phyloP scores from a whole-genome alignment of 352 stramenopile species.

The Phytophthora chlamydospora region DNA sequence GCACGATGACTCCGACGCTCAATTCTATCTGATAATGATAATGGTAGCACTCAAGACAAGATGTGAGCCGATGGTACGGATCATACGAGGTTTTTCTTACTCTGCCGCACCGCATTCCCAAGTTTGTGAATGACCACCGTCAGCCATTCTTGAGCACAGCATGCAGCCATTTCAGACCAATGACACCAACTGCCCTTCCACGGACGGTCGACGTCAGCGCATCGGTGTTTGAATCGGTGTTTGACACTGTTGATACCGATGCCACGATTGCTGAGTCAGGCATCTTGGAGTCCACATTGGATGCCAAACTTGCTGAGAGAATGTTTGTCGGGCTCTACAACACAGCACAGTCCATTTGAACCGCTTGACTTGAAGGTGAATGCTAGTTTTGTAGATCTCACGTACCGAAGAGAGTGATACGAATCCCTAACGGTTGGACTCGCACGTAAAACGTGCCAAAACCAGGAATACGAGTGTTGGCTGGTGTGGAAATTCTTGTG shows the following conservation, averaged over 20 bases:
- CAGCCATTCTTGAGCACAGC: conserved; percentile 75
- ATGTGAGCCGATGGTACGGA: not conserved
- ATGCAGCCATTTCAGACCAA: conserved; percentile 48
- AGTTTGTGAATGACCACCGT: conserved; percentile 59
- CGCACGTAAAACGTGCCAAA: conserved; percentile 67
- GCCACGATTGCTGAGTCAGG: conserved; percentile 16
- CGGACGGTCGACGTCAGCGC: not conserved
- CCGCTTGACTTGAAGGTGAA: not conserved
- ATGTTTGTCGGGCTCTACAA: conserved; percentile 54
- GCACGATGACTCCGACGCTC: conserved; percentile 60
- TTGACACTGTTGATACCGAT: conserved; percentile 8
- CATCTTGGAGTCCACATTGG: conserved; percentile 37
- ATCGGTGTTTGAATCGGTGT: too few species aligned
- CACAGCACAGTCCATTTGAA: not conserved
- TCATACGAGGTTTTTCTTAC: conserved; percentile 27
- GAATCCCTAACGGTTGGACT: conserved; percentile 57
- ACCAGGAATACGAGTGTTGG: too few species aligned
- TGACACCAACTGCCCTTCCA: conserved; percentile 9
- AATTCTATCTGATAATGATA: conserved; percentile 71
- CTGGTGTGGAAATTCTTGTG: too few species aligned
- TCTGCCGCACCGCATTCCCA: conserved; percentile 56
- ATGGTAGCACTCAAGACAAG: not conserved
- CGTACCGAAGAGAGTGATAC: conserved; percentile 68
- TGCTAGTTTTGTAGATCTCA: not conserved
- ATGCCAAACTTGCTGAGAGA: conserved; percentile 65